Evolutionary conservation across 2,329 filamentous ascomycete genomes (phyloP), one percentile per base, ranked within the genome.

Genomic region (Sarocladium oryzae): DNA sequence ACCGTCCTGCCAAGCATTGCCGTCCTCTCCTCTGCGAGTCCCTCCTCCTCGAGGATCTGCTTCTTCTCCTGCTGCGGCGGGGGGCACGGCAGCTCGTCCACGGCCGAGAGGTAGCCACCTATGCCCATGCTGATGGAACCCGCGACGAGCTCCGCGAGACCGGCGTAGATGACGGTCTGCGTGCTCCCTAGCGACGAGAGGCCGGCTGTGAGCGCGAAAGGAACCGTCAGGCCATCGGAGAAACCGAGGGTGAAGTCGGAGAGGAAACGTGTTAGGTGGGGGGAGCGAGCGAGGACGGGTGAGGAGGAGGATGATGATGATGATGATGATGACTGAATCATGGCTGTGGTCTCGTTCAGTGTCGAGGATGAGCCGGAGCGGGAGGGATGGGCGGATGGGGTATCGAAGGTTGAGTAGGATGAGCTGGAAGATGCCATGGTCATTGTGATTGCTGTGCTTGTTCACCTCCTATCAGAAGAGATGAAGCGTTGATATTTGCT

Each of bases 41-140:
- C 35, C 0, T 32, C 16, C 5, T n/a, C 49, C 1, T 41, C 3
- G 11, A 28, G 20, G 9, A 23, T n/a, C 28, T 4, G 49, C 26
- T 46, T 36, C 37, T 46, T 26, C 35, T 49, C 28, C 33, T 51
- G 3, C 33, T 23, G 21, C 7, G 50, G 16, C 2, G 43, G 2
- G 9, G 54, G 28, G 21, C 23, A 35, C 8, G 55, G 58, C 23
- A 61, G 35, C 13, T 68, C 66, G 35, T 60, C 77, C 59, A 61
- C 68, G 51, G 82, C 82, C 1, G 83, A 81, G 1, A 89, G 69
- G 59, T 85, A 88, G 11, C 82, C 84, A 16, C 85, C 83, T 13
- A 89, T 75, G 2, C 85, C 85, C 85, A 88, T 88, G 41, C 81
- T 85, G 54, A 89, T 86, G 43, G 82, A 79, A 2, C 86, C 85